phyloP scores from a whole-genome alignment of 495 filamentous ascomycete species.

The Parathielavia appendiculata region DNA sequence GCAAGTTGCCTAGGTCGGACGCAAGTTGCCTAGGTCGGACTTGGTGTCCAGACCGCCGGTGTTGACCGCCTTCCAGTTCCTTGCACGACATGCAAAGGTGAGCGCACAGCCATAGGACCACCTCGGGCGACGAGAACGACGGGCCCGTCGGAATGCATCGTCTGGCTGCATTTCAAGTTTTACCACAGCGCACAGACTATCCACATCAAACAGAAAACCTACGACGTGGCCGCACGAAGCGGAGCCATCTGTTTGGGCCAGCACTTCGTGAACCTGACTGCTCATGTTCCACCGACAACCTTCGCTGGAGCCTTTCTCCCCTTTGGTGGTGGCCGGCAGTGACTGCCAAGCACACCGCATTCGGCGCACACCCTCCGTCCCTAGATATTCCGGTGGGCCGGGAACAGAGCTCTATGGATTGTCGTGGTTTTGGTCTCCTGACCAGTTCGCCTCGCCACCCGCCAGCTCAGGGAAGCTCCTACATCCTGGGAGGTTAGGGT shows the following conservation, averaged over 20 bases:
- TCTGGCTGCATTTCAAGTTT: not conserved
- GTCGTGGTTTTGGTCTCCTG: not conserved
- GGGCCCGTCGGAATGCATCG: not conserved
- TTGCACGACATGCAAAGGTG: slow-evolving; percentile 24
- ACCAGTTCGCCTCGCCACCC: slow-evolving; percentile 1
- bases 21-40: not conserved
- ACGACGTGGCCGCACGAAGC: slow-evolving; percentile 23
- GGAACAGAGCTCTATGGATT: not conserved
- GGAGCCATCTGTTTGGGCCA: not conserved
- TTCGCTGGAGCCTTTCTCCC: not conserved
- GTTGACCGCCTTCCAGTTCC: not conserved
- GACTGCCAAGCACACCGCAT: not conserved
- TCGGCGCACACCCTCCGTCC: not conserved
- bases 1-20: not conserved
- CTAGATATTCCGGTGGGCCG: not conserved
- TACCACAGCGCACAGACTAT: not conserved
- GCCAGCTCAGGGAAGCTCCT: not conserved
- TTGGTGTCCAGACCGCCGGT: slow-evolving; percentile 3
- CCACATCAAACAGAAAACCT: slow-evolving; percentile 5
- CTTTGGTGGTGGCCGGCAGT: not conserved
- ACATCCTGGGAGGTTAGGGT: not conserved
- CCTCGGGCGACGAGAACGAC: slow-evolving; percentile 21
- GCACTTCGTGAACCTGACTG: slow-evolving; percentile 4
- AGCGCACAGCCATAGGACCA: slow-evolving; percentile 13
- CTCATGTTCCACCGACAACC: slow-evolving; percentile 12